A percentile compares a stretch with the other conserved stretches of the same genome.
Conservation (phyloP, 768 basidiomycete species). For the Trametes elegans region DNA sequence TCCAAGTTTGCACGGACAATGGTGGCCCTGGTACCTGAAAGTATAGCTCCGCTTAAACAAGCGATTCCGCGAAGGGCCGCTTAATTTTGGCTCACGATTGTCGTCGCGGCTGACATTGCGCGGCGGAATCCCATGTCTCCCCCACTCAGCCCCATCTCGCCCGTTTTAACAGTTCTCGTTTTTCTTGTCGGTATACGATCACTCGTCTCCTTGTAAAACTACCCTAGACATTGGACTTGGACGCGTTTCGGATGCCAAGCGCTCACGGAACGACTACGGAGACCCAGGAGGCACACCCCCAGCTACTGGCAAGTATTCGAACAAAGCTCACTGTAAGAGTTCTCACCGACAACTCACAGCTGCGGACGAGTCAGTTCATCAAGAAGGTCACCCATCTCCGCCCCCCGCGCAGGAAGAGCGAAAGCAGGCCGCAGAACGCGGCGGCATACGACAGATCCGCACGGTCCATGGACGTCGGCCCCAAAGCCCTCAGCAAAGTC, state of each 20-base stretch:
- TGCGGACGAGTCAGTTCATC: slow-evolving; percentile 27
- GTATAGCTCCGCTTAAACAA: no score
- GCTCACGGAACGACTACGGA: slow-evolving; percentile 6
- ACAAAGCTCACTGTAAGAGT: not conserved
- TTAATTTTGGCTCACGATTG: no score
- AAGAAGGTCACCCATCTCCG: slow-evolving; percentile 27
- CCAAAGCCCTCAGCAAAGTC: slow-evolving; percentile 18
- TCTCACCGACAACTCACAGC: slow-evolving; percentile 18
- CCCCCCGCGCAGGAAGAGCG: slow-evolving; percentile 17
- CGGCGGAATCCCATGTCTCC: not conserved
- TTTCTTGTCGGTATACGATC: not conserved
- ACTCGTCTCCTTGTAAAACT: no score
- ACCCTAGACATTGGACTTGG: no score
- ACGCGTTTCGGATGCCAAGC: not conserved
- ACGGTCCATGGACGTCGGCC: slow-evolving; percentile 26
- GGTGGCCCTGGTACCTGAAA: no score
- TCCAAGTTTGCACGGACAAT: no score
- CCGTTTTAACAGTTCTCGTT: not conserved
- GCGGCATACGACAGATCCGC: slow-evolving; percentile 14
- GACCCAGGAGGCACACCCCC: slow-evolving; percentile 15
- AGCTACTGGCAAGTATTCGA: slow-evolving; percentile 17
- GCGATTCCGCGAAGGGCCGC: no score
- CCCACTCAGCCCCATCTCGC: not conserved
- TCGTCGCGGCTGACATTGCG: no score
- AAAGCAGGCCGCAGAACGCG: slow-evolving; percentile 6